A percentile compares a stretch with the other conserved stretches of the same genome.
phyloP scores from a whole-genome alignment of 305 asterid genomes.

The Fraxinus albicans region DNA sequence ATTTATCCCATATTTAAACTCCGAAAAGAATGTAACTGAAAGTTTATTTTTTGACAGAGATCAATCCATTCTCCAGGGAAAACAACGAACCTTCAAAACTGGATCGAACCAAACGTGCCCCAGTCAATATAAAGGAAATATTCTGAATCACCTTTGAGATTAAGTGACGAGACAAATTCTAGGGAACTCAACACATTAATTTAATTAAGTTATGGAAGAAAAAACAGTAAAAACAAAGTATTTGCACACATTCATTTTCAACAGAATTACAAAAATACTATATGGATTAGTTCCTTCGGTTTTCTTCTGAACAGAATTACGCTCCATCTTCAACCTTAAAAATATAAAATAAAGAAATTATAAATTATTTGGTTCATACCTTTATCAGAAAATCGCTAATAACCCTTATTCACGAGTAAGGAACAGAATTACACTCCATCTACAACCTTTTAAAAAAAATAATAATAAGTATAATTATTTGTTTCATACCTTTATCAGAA shows the following conservation, averaged over 20 bases:
- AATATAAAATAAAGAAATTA: background rate
- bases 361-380: background rate
- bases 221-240: background rate
- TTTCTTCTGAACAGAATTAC: background rate
- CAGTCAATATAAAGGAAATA: background rate
- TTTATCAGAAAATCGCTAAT: background rate
- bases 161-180: background rate
- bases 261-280: background rate
- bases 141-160: background rate
- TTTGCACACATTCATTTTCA: background rate
- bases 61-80: background rate
- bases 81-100: background rate
- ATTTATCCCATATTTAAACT: background rate
- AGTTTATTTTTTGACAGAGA: background rate
- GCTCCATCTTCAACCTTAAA: background rate
- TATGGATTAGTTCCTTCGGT: background rate
- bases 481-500: slow-evolving; percentile 16
- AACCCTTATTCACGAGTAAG: background rate
- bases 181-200: background rate
- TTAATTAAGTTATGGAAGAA: background rate
- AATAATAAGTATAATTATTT: background rate
- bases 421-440: background rate
- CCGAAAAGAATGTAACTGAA: background rate
- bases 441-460: background rate
- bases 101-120: background rate